Conservation (phyloP, 2,329 filamentous ascomycete genomes). For the Ascosphaera apis region DNA sequence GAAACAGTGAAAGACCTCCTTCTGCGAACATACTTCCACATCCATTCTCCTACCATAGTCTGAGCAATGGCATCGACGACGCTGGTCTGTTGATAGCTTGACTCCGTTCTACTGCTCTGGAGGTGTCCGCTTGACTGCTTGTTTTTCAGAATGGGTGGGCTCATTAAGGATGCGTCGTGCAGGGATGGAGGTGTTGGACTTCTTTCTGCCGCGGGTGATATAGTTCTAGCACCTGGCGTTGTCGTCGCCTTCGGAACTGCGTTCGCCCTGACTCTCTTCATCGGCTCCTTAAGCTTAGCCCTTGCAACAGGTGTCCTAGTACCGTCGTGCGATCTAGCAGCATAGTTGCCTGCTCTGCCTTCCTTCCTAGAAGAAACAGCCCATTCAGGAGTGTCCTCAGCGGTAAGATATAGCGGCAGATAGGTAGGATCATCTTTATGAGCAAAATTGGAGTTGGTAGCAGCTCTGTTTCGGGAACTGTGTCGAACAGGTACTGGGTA, state of each 20-base stretch:
- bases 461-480: conserved; percentile 73
- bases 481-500: conserved; percentile 80
- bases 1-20: conserved; percentile 73
- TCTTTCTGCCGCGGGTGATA: conserved; percentile 42
- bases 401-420: no score
- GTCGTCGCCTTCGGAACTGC: no score
- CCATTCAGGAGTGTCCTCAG: conserved; percentile 31
- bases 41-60: conserved; percentile 79
- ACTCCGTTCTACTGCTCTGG: no score
- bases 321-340: no score
- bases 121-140: conserved; percentile 16
- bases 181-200: conserved; percentile 53
- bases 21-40: conserved; percentile 25
- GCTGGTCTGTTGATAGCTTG: conserved; percentile 47
- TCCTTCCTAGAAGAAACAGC: conserved; percentile 30
- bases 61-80: conserved; percentile 94
- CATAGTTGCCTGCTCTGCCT: no score
- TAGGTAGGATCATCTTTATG: no score
- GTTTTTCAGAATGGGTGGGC: conserved; percentile 10
- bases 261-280: no score
- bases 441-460: no score
- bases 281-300: conserved; percentile 27
- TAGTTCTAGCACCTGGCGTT: no score
- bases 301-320: conserved; percentile 53
- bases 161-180: no score